Conservation (phyloP, 1,139 yeast species). For the Magnusiomyces sp. region DNA sequence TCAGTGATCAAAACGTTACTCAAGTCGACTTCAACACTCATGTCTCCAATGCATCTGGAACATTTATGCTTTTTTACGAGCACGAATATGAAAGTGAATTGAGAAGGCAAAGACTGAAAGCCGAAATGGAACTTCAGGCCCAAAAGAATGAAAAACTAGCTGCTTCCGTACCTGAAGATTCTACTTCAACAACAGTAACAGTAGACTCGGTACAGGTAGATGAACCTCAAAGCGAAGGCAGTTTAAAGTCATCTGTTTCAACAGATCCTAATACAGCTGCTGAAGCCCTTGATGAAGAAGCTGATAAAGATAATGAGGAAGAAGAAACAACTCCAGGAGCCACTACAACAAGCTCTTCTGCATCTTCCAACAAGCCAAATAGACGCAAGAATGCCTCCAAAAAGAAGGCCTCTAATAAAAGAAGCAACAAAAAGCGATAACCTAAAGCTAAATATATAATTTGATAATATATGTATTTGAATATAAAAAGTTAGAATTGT, state of each 20-base stretch:
- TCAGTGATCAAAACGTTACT: conserved; percentile 81
- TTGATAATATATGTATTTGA: too few species aligned
- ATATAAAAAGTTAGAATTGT: too few species aligned
- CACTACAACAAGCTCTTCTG: too few species aligned
- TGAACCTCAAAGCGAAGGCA: neutral
- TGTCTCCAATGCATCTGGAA: conserved; percentile 75
- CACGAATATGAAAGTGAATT: conserved; percentile 11
- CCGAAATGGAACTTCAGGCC: neutral
- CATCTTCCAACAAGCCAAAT: too few species aligned
- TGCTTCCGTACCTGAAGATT: neutral
- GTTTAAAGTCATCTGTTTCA: too few species aligned
- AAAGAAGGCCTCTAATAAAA: too few species aligned
- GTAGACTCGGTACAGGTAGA: neutral
- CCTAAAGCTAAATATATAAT: too few species aligned
- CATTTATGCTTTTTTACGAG: conserved; percentile 88
- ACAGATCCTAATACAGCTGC: neutral
- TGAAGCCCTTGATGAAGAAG: neutral
- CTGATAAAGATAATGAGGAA: neutral
- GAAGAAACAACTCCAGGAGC: too few species aligned
- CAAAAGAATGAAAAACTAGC: neutral
- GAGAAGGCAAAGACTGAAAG: conserved; percentile 1
- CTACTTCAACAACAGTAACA: too few species aligned
- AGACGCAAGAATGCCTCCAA: too few species aligned
- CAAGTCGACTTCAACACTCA: conserved; percentile 63
- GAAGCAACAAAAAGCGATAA: too few species aligned